phyloP scores from a whole-genome alignment of 139 green algal species.

The Trebouxia sp. region DNA sequence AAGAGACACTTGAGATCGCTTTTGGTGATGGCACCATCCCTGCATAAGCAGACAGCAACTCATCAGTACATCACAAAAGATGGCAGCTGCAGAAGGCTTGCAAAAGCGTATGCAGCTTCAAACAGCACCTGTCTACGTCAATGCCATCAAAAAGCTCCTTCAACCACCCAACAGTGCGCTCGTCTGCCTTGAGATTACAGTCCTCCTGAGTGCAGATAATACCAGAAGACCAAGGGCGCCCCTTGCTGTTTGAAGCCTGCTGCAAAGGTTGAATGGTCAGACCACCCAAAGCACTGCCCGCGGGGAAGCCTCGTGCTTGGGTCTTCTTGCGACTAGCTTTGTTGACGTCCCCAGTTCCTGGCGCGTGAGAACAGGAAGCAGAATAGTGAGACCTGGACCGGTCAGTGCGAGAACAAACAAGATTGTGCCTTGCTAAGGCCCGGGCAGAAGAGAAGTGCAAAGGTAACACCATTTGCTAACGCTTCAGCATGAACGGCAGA shows the following conservation, averaged over 20 bases:
- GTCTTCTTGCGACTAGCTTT: background rate
- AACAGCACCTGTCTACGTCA: constrained; percentile 22
- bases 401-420: background rate
- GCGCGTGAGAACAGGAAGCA: background rate
- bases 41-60: background rate
- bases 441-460: background rate
- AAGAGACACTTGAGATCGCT: constrained; percentile 29
- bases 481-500: background rate
- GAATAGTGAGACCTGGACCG: background rate
- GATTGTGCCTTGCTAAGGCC: background rate
- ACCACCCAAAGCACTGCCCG: background rate
- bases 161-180: background rate
- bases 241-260: background rate
- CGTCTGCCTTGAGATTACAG: background rate
- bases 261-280: constrained; percentile 11
- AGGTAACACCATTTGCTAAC: constrained; percentile 16
- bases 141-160: constrained; percentile 25
- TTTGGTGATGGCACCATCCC: constrained; percentile 35
- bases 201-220: constrained; percentile 1
- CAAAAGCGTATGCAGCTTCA: no score
- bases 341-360: background rate
- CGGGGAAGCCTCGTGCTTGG: background rate
- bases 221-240: background rate
- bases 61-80: background rate
- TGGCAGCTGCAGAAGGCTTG: no score